Evolutionary conservation across 2,329 filamentous ascomycete species (phyloP), one percentile per base, ranked within the genome.

Genomic region (Helicocarpus griseus): DNA sequence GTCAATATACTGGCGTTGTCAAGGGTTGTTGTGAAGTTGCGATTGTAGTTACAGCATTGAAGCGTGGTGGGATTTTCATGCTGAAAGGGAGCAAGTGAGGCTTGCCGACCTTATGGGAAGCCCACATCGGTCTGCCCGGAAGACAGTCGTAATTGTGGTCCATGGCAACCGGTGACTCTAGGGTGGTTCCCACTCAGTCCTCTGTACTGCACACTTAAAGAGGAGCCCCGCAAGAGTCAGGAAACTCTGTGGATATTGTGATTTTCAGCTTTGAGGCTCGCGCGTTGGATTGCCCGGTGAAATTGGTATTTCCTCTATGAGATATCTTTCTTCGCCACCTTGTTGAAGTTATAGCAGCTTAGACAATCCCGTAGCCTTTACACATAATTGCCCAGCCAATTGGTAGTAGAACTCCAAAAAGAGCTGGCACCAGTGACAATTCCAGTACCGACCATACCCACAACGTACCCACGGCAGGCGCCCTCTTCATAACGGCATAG

Each of bases 361-460:
- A 75, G 48, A 71, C 69, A 51, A 76, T 69, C 2, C 67, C 65
- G 62, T 79, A 80, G 2, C 74, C 75, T 58, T 76, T 78, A 72
- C 72, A 81, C 69, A 71, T 77, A 24, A 69, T 58, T 4, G 76
- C 67, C 66, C 76, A 83, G 1, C 61, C 66, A 49, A 75, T 60
- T 13, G 81, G 76, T n/a, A 71, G 65, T 38, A 71, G 51, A 21
- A 79, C 67, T 41, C 77, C 80, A n/a, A 71, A 61, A 22, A 84
- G 71, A 0, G 86, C 87, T 61, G 79, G 82, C 0, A 75, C 62
- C 38, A 95, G 72, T 51, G 88, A 78, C 70, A 96, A 78, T 72
- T 98, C 93, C 44, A 97, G 77, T 21, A 97, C 84, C 29, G 86
- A 82, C 89, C 91, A 97, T 4, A 97, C 79, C 90, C 91, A 97